Evolutionary conservation across 1,284 basidiomycete genomes (phyloP).

Genomic region (Cryptococcus amylolentus): DNA sequence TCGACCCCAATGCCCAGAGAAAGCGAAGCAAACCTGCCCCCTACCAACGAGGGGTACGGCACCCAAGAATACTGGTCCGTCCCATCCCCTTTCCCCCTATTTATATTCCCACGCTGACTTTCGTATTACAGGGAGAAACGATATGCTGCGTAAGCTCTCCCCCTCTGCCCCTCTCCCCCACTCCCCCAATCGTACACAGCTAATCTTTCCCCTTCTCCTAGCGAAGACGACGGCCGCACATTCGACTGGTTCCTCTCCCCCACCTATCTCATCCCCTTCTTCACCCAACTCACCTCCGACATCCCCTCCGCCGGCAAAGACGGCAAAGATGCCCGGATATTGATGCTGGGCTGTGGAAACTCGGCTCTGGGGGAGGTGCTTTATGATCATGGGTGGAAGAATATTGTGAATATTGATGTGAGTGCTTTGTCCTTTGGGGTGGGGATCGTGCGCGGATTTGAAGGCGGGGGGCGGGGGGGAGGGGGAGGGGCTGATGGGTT

Average conservation of each 20-base stretch:
- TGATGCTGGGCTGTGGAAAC: constrained; percentile 91
- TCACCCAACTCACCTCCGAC: constrained; percentile 32
- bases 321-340: constrained; percentile 61
- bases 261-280: constrained; percentile 43
- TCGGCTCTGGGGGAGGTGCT: constrained; percentile 61
- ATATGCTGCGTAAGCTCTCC: constrained; percentile 59
- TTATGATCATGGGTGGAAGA: constrained; percentile 83
- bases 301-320: not conserved
- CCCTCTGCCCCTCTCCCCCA: not conserved
- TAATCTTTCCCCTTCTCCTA: constrained; percentile 29
- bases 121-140: constrained; percentile 59
- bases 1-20: constrained; percentile 12
- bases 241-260: constrained; percentile 66
- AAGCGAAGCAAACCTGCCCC: constrained; percentile 55
- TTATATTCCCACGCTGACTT: not conserved
- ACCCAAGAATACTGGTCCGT: constrained; percentile 70
- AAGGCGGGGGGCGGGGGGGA: too few relatives aligned
- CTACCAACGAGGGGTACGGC: constrained; percentile 69
- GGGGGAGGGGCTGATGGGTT: too few relatives aligned
- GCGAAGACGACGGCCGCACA: constrained; percentile 61
- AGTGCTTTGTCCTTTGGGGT: constrained; percentile 25
- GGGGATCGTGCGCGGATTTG: not conserved
- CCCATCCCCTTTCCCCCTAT: too few relatives aligned
- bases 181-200: constrained; percentile 3
- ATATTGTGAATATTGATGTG: constrained; percentile 81